Evolutionary conservation across 1,139 yeast genomes (phyloP), one percentile per base, ranked within the genome.

Genomic region (Zygoascus meyerae): DNA sequence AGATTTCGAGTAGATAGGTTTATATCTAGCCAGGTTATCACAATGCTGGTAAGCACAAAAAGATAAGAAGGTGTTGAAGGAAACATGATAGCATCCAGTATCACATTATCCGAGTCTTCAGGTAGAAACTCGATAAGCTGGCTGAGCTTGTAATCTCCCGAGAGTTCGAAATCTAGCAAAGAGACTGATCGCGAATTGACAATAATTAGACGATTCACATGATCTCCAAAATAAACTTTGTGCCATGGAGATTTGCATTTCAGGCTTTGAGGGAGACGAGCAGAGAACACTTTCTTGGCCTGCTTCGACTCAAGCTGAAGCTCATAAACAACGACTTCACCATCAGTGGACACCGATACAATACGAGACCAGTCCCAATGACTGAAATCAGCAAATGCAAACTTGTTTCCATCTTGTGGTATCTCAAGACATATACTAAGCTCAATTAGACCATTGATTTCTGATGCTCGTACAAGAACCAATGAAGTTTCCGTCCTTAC

Each of bases 1-100:
- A 78, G 51, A 49, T 83, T 32, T 18, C 21, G 69, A 2, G 47
- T 47, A 1, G 58, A 52, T 17, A 41, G 48, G 15, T 64, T 51
- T 2, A 48, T 42, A 41, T 62, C 64, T 32, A 57, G 39, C 66
- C 66, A 63, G 12, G 45, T 38, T 12, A 65, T 34, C 11, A 53
- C 51, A 8, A 51, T 53, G 5, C 59, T 51, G 1, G 63, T 57
- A 38, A 65, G 52, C 1, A 59, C 52, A 43, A 60, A 56, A 10
- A 55, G 42, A 36, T 60, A 57, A 39, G 51, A 34, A 11, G 44
- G 46, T 15, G 45, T 50, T 29, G 38, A 40, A n/a, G 52, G 50
- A 12, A 52, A 49, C 5, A 45, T 31, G 8, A 54, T 42, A 34
- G 49, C 11, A 54, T 52, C 43, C 44, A 50, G 39, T 44, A 43